Conservation (phyloP, 2,329 filamentous ascomycete genomes). For the Diaporthe citriasiana region DNA sequence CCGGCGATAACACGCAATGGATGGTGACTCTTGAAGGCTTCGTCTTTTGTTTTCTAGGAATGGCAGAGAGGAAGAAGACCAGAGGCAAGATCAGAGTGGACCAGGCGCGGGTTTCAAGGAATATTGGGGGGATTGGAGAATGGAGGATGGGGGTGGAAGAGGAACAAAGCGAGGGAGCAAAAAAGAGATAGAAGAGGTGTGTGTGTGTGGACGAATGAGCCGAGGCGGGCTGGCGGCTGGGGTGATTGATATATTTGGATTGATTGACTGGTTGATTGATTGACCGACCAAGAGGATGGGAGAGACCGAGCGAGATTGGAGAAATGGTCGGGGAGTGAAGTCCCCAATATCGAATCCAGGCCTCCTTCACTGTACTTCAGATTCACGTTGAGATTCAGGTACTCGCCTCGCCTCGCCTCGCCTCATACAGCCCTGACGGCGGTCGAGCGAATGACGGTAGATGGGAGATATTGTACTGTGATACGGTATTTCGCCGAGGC, state of each 20-base stretch:
- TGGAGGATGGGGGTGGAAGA: constrained; percentile 10
- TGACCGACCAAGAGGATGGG: background rate
- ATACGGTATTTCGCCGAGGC: constrained; percentile 37
- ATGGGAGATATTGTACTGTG: constrained; percentile 11
- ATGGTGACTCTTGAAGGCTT: background rate
- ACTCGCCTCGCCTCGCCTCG: constrained; percentile 18
- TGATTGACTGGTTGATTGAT: background rate
- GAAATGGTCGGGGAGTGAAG: constrained; percentile 1
- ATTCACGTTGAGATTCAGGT: background rate
- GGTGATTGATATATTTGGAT: constrained; percentile 30
- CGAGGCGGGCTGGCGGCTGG: constrained; percentile 25
- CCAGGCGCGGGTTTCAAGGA: constrained; percentile 17
- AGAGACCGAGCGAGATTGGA: constrained; percentile 20
- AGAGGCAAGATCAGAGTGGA: constrained; percentile 18
- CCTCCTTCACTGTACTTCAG: background rate
- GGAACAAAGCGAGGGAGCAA: constrained; percentile 31
- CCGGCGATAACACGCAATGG: background rate
- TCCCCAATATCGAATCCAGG: constrained; percentile 10
- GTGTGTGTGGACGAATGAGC: constrained; percentile 25
- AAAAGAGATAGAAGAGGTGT: constrained; percentile 1
- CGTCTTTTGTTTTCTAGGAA: background rate
- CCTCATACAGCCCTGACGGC: background rate
- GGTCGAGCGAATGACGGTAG: constrained; percentile 17
- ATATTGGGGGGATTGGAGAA: constrained; percentile 20
- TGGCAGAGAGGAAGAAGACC: constrained; percentile 1